Evolutionary conservation across 2,329 filamentous ascomycete species (phyloP).

Genomic region (Fusarium aywerte): DNA sequence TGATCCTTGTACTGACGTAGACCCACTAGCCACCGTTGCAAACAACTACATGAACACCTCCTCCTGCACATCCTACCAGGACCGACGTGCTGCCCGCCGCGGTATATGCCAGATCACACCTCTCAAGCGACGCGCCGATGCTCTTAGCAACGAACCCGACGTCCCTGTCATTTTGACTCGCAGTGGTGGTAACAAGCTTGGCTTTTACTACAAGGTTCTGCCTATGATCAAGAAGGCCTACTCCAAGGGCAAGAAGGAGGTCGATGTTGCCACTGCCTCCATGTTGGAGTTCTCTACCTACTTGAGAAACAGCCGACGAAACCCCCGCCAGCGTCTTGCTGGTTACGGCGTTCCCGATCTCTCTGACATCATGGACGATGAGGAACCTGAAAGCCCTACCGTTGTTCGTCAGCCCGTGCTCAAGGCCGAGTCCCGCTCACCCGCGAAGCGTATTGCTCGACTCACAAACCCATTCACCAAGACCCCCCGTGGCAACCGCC

Average conservation of each 20-base stretch:
- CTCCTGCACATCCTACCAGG: constrained; percentile 17
- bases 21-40: constrained; percentile 42
- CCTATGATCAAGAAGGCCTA: constrained; percentile 43
- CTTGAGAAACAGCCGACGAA: constrained; percentile 34
- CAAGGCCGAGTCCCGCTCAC: constrained; percentile 46
- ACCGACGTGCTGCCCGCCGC: constrained; percentile 14
- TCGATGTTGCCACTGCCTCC: constrained; percentile 45
- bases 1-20: constrained; percentile 22
- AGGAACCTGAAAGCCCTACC: constrained; percentile 46
- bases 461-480: constrained; percentile 44
- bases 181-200: constrained; percentile 44
- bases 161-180: constrained; percentile 4
- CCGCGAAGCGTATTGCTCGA: constrained; percentile 47
- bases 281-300: constrained; percentile 40
- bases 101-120: constrained; percentile 39
- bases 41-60: constrained; percentile 40
- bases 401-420: constrained; percentile 37
- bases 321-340: constrained; percentile 42
- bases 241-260: constrained; percentile 30
- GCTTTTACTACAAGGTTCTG: constrained; percentile 42
- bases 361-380: constrained; percentile 46
- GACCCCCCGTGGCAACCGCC: constrained; percentile 36
- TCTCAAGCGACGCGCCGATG: constrained; percentile 45
- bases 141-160: constrained; percentile 13
- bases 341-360: constrained; percentile 41